Evolutionary conservation across 192 early-diverging fungal genomes (phyloP).

Genomic region (Rhizophlyctis rosea): DNA sequence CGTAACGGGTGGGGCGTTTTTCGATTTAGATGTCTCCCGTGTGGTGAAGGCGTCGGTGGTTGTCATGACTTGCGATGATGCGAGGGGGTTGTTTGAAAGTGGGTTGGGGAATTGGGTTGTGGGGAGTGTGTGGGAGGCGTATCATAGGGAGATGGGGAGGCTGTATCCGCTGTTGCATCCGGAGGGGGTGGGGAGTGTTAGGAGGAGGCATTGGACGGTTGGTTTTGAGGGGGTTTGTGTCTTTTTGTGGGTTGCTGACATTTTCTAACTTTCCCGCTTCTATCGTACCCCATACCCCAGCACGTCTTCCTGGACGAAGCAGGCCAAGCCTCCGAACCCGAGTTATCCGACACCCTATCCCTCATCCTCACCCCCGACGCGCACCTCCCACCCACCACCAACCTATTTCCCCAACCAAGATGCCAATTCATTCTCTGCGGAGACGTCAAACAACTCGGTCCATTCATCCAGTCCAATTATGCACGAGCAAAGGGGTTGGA

Average conservation of each 20-base stretch:
- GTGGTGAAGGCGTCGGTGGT: slow-evolving; percentile 43
- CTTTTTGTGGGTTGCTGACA: background rate
- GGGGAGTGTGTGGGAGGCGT: background rate
- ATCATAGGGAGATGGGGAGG: background rate
- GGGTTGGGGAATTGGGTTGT: slow-evolving; percentile 38
- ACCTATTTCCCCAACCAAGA: background rate
- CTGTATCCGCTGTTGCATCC: slow-evolving; percentile 5
- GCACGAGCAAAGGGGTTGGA: slow-evolving; percentile 32
- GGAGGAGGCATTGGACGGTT: slow-evolving; percentile 22
- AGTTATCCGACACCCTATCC: slow-evolving; percentile 44
- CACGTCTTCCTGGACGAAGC: slow-evolving; percentile 58
- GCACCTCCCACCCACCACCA: background rate
- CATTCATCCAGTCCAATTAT: slow-evolving; percentile 31
- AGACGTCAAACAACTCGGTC: slow-evolving; percentile 53
- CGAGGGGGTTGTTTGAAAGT: slow-evolving; percentile 39
- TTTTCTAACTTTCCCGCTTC: too few species aligned
- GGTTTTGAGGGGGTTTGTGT: slow-evolving; percentile 1
- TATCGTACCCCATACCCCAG: background rate
- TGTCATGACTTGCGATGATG: slow-evolving; percentile 50
- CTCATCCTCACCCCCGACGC: slow-evolving; percentile 14
- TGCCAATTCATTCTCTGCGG: slow-evolving; percentile 51
- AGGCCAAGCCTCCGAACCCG: slow-evolving; percentile 55
- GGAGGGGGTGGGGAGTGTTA: background rate
- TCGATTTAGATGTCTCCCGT: slow-evolving; percentile 43
- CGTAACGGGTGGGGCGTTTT: too few species aligned